These are phyloP conservation scores for Eimeria acervulina DNA, from an alignment of 169 alveolate genomes.

Conservation along the genomic window DNA sequence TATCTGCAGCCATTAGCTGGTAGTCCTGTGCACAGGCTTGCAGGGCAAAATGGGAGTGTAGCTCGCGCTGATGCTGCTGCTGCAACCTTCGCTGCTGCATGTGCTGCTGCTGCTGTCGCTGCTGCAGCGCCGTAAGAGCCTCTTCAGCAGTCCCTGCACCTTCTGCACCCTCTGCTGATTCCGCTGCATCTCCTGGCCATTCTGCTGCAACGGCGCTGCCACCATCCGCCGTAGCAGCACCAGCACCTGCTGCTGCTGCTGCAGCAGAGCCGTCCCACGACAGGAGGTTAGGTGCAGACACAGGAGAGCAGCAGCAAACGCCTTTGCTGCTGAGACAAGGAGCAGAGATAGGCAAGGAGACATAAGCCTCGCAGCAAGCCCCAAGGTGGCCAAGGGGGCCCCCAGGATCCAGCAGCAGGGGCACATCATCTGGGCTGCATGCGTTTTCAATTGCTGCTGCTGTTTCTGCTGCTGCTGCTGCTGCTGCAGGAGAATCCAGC, in stretches of 20 bases:
- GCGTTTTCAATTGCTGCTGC: slow-evolving; percentile 49
- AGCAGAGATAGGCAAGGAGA: slow-evolving; percentile 23
- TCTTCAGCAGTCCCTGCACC: neutral
- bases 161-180: neutral
- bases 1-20: slow-evolving; percentile 81
- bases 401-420: slow-evolving; percentile 70
- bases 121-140: slow-evolving; percentile 26
- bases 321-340: slow-evolving; percentile 26
- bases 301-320: slow-evolving; percentile 52
- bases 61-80: slow-evolving; percentile 56
- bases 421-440: slow-evolving; percentile 62
- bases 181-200: slow-evolving; percentile 69
- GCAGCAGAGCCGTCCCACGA: neutral
- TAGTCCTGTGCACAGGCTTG: slow-evolving; percentile 72
- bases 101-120: slow-evolving; percentile 63
- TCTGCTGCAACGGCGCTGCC: slow-evolving; percentile 2
- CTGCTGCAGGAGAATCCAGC: neutral
- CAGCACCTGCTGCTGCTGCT: slow-evolving; percentile 18
- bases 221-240: no score
- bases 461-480: slow-evolving; percentile 33
- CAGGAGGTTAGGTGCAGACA: neutral
- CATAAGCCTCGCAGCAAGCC: slow-evolving; percentile 67
- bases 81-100: slow-evolving; percentile 69
- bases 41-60: slow-evolving; percentile 23
- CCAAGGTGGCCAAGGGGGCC: slow-evolving; percentile 75